A percentile compares a stretch with the other conserved stretches of the same genome.
Evolutionary conservation across 1,139 yeast genomes (phyloP).

Genomic region (Blastobotrys indianensis): DNA sequence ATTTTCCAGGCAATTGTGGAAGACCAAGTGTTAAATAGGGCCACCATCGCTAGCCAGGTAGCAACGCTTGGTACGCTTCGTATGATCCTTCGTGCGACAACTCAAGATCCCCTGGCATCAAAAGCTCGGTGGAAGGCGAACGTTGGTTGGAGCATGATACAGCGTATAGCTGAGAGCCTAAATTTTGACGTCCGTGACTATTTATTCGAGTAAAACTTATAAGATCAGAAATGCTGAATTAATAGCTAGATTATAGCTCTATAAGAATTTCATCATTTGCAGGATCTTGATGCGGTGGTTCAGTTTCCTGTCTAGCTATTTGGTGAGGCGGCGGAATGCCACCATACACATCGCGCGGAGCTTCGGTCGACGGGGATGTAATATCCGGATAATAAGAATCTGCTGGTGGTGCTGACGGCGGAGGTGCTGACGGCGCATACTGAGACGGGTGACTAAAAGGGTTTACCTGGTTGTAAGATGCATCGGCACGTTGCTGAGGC

Average conservation of each 20-base stretch:
- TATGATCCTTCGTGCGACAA: slow-evolving; percentile 42
- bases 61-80: slow-evolving; percentile 57
- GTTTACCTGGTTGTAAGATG: slow-evolving; percentile 4
- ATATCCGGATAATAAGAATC: too few species aligned
- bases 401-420: background rate
- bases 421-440: slow-evolving; percentile 7
- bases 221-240: background rate
- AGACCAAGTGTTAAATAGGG: slow-evolving; percentile 35
- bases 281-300: slow-evolving; percentile 13
- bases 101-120: slow-evolving; percentile 53
- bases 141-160: slow-evolving; percentile 48
- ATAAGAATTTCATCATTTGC: slow-evolving; percentile 28
- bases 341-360: too few species aligned
- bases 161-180: slow-evolving; percentile 47
- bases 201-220: slow-evolving; percentile 30
- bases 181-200: slow-evolving; percentile 52
- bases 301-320: background rate
- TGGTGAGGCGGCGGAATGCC: background rate
- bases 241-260: slow-evolving; percentile 21
- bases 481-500: slow-evolving; percentile 9
- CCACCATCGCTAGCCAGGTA: slow-evolving; percentile 52
- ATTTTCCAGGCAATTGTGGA: slow-evolving; percentile 50
- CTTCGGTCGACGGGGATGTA: too few species aligned
- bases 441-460: slow-evolving; percentile 1
- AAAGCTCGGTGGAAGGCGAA: slow-evolving; percentile 62